A percentile compares a stretch with the other conserved stretches of the same genome.
Conservation (phyloP, 805 yeast species). For the Saturnispora besseyi region DNA sequence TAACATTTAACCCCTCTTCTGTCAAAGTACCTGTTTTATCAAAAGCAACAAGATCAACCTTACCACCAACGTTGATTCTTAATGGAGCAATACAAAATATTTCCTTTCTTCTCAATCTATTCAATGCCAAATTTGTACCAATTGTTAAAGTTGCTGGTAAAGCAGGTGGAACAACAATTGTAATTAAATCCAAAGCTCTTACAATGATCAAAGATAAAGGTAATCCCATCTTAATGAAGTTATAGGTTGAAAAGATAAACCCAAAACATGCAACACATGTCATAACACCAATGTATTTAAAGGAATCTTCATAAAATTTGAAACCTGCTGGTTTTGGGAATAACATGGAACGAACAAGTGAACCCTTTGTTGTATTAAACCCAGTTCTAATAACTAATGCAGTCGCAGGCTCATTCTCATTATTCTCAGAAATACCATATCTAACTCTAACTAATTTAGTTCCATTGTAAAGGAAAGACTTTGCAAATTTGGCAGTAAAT, state of each 20-base stretch:
- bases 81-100: constrained; percentile 93
- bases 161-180: constrained; percentile 98
- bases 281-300: constrained; percentile 95
- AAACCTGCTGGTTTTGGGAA: constrained; percentile 93
- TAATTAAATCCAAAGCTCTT: constrained; percentile 87
- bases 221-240: constrained; percentile 71
- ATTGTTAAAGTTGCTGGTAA: constrained; percentile 95
- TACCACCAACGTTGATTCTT: constrained; percentile 93
- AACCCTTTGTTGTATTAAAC: constrained; percentile 91
- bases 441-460: constrained; percentile 82
- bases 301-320: constrained; percentile 89
- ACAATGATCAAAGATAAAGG: constrained; percentile 62
- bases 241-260: constrained; percentile 71
- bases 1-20: constrained; percentile 89
- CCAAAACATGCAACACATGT: constrained; percentile 76
- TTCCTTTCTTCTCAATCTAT: constrained; percentile 55
- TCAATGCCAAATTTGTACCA: constrained; percentile 88
- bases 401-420: constrained; percentile 68
- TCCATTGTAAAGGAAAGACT: constrained; percentile 76
- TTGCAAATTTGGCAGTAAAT: constrained; percentile 57
- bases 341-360: constrained; percentile 87
- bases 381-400: constrained; percentile 89
- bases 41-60: constrained; percentile 80
- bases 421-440: constrained; percentile 44
- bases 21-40: constrained; percentile 98